Evolutionary conservation across 1,284 basidiomycete species (phyloP).

Genomic region (Vanrija sp.): DNA sequence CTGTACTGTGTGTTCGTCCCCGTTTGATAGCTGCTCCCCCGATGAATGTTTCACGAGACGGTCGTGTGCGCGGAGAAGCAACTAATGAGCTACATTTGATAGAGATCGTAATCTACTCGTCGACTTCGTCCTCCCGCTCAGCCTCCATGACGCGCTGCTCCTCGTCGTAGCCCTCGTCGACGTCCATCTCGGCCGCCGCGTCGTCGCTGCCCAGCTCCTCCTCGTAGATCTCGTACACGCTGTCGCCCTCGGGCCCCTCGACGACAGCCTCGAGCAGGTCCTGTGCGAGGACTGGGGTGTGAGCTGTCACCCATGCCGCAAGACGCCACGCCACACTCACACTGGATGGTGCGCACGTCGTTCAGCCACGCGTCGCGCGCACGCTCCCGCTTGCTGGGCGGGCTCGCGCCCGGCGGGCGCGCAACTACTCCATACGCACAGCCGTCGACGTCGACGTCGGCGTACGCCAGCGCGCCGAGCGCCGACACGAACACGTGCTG

Average conservation of each 20-base stretch:
- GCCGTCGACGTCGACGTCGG: constrained; percentile 53
- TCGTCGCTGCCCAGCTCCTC: not conserved
- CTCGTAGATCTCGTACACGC: constrained; percentile 63
- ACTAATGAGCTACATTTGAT: not conserved
- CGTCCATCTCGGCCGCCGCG: not conserved
- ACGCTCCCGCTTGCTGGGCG: not conserved
- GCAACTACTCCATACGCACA: constrained; percentile 1
- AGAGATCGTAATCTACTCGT: not conserved
- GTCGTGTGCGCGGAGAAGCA: not conserved
- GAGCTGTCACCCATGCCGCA: not conserved
- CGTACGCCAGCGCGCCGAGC: constrained; percentile 69
- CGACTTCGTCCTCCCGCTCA: not conserved
- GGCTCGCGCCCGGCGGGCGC: not conserved
- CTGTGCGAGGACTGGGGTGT: constrained; percentile 58
- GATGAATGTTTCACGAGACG: not conserved
- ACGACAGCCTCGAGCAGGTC: constrained; percentile 68
- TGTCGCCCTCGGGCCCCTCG: constrained; percentile 65
- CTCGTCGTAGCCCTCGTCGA: constrained; percentile 13
- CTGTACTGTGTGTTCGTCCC: not conserved
- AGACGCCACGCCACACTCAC: constrained; percentile 21
- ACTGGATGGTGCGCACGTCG: constrained; percentile 31
- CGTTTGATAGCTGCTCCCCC: not conserved
- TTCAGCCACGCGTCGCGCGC: not conserved
- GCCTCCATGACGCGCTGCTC: constrained; percentile 10
- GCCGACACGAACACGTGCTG: constrained; percentile 70